phyloP scores from a whole-genome alignment of 768 basidiomycete genomes.

The Tylopilus cervinicoccineus region DNA sequence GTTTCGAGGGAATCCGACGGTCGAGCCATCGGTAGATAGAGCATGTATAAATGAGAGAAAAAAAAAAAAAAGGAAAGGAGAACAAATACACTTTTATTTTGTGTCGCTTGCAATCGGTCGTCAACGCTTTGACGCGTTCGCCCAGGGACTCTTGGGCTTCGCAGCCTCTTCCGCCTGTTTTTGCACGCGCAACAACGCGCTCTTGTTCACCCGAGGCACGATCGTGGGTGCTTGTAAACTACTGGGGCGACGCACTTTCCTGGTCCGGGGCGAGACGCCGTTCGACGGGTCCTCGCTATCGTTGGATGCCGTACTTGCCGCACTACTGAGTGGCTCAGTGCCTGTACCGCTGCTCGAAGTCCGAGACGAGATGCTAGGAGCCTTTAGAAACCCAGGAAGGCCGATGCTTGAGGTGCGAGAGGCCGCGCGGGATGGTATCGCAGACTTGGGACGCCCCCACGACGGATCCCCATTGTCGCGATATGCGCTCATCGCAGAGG shows the following conservation, averaged over 20 bases:
- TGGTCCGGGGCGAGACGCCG: conserved; percentile 23
- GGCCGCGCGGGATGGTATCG: conserved; percentile 36
- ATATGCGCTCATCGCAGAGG: conserved; percentile 35
- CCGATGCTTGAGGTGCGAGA: conserved; percentile 36
- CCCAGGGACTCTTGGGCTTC: conserved; percentile 32
- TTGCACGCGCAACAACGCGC: conserved; percentile 64
- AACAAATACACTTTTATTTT: not conserved
- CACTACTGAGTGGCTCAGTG: conserved; percentile 27
- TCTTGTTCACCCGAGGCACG: conserved; percentile 67
- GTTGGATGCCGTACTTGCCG: conserved; percentile 24
- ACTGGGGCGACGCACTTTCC: conserved; percentile 45
- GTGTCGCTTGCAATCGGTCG: not conserved
- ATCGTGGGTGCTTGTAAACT: conserved; percentile 60
- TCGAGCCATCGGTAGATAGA: conserved; percentile 15
- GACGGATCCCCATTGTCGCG: conserved; percentile 13
- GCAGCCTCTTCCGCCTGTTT: conserved; percentile 47
- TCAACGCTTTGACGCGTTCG: conserved; percentile 28
- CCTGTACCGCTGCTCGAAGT: conserved; percentile 23
- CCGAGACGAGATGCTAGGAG: conserved; percentile 22
- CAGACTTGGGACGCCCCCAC: conserved; percentile 17
- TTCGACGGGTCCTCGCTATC: conserved; percentile 21
- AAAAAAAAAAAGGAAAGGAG: not conserved
- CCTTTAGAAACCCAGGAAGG: conserved; percentile 13
- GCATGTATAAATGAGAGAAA: conserved; percentile 14
- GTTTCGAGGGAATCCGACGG: conserved; percentile 8